Evolutionary conservation across 805 yeast genomes (phyloP), one percentile per base, ranked within the genome.

Genomic region (Sungouiozyma ichnusensis): DNA sequence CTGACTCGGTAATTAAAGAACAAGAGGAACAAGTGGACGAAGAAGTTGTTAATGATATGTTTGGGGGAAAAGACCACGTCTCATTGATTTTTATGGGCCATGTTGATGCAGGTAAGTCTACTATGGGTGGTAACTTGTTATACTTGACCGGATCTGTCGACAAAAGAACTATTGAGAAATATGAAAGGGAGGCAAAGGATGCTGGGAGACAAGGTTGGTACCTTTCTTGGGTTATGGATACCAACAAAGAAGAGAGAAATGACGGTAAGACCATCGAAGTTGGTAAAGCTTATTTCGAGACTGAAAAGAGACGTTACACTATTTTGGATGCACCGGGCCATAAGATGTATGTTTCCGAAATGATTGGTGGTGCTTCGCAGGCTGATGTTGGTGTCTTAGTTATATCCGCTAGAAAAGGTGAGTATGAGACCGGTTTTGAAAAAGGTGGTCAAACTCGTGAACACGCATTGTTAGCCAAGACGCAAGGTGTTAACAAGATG

Each of bases 161-260:
- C 67, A 92, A 92, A 74, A 85, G 99, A 71, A 90, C 97, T 16
- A 92, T 92, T 51, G 99, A 92, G 55, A 92, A 92, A 66, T 90
- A 90, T 63, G 97, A 92, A 71, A 79, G 88, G 65, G 99, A 92
- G 68, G 98, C 98, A 46, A 87, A 87, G 66, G 99, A 92, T 56
- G 97, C 97, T 37, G 97, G 98, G 65, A 84, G 97, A 72, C 98
- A 92, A 71, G 97, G 97, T 66, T 92, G 99, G 99, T 92, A 92
- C 65, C 72, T 92, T 54, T 88, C 97, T 7, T 92, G 98, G 98
- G 94, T 92, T 55, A 88, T 92, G 96, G 99, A 92, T 66, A 90
- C 97, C 55, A 92, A 94, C 71, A 88, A 86, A 68, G 98, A 92
- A 70, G 99, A 92, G 72, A 84, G 98, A 74, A 85, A 76, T 57